Evolutionary conservation across 129 eudicot genomes (phyloP).

Genomic region (Tagetes patula): DNA sequence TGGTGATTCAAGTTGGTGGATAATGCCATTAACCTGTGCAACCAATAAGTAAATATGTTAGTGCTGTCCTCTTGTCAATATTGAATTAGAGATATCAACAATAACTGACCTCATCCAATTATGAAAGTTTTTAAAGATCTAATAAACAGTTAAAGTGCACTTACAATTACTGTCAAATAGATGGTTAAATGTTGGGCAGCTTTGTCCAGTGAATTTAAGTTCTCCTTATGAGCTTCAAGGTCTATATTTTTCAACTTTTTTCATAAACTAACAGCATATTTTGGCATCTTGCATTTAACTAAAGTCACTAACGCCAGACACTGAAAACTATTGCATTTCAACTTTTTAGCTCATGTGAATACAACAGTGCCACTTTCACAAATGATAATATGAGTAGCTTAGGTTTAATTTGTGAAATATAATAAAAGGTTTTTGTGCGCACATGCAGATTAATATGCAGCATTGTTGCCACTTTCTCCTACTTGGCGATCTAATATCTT

Average conservation of each 20-base stretch:
- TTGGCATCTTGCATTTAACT: conserved; percentile 1
- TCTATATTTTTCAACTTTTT: neutral
- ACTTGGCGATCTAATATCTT: conserved; percentile 1
- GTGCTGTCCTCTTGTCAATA: conserved; percentile 19
- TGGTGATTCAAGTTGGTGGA: conserved; percentile 14
- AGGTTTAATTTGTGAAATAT: conserved; percentile 12
- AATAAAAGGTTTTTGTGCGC: conserved; percentile 2
- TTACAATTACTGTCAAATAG: neutral
- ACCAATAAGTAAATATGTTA: conserved; percentile 2
- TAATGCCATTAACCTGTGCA: conserved; percentile 16
- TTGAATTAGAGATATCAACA: conserved; percentile 1
- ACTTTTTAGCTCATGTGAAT: neutral
- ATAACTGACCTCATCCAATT: conserved; percentile 8
- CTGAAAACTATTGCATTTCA: neutral
- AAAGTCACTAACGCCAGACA: neutral
- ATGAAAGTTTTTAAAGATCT: conserved; percentile 12
- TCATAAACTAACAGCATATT: neutral
- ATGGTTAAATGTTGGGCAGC: conserved; percentile 1
- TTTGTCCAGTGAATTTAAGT: neutral
- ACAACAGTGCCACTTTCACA: neutral
- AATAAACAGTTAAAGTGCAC: conserved; percentile 24
- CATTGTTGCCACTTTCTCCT: conserved; percentile 9
- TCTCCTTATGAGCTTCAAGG: conserved; percentile 4
- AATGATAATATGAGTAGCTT: conserved; percentile 7
- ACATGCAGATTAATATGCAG: conserved; percentile 3